phyloP scores from a whole-genome alignment of 371 early-diverging fungal genomes.

The Sporodiniella umbellata region DNA sequence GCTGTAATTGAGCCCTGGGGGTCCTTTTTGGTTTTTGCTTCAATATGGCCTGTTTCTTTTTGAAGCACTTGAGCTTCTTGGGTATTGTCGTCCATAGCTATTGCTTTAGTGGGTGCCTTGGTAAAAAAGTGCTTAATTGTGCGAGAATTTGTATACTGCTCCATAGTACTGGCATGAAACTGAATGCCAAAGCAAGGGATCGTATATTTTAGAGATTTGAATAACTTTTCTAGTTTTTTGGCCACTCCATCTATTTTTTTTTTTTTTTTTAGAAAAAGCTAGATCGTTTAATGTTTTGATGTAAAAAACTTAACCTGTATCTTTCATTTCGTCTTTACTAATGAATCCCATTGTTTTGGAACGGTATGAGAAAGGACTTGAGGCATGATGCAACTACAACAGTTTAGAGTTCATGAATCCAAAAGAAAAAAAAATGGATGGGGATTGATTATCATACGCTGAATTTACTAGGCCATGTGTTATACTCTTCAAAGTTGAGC shows the following conservation, averaged over 20 bases:
- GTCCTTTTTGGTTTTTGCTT: not conserved
- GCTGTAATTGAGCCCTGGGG: not conserved
- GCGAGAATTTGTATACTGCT: constrained; percentile 16
- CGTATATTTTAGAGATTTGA: constrained; percentile 20
- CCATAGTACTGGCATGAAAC: constrained; percentile 26
- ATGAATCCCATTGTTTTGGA: constrained; percentile 25
- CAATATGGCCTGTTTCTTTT: not conserved
- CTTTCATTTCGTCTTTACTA: constrained; percentile 12
- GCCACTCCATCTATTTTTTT: not conserved
- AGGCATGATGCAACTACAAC: constrained; percentile 9
- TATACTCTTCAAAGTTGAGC: constrained; percentile 47
- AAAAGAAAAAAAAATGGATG: not conserved
- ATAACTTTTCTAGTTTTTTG: constrained; percentile 13
- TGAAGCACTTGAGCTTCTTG: too few relatives aligned
- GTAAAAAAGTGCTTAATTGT: constrained; percentile 33
- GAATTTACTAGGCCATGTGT: constrained; percentile 53
- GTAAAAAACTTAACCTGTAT: constrained; percentile 4
- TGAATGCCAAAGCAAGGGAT: constrained; percentile 40
- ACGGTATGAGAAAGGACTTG: constrained; percentile 1
- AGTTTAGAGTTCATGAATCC: not conserved
- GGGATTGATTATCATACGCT: constrained; percentile 16
- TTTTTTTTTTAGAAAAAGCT: not conserved
- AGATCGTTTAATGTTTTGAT: too few relatives aligned
- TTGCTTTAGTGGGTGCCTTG: constrained; percentile 1
- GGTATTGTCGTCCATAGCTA: constrained; percentile 2